Evolutionary conservation across 139 green algal species (phyloP).

Genomic region (Chlorella vulgaris): DNA sequence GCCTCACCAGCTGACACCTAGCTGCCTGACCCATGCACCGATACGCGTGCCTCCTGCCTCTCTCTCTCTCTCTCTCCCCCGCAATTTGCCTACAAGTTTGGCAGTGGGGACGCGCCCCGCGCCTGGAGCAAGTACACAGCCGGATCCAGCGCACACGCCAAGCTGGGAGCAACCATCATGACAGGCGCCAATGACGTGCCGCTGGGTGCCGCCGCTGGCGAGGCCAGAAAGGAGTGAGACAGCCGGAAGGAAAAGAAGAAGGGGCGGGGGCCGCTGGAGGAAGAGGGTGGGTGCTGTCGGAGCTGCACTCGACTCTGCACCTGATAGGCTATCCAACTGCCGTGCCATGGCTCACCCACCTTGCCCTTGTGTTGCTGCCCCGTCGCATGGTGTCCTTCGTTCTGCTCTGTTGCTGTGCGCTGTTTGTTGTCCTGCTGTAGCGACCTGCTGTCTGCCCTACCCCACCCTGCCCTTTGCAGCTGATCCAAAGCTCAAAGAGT

Average conservation of each 20-base stretch:
- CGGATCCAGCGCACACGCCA: slow-evolving; percentile 52
- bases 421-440: no score
- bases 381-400: no score
- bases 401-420: no score
- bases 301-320: no score
- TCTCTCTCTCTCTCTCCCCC: no score
- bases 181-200: slow-evolving; percentile 34
- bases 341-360: no score
- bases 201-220: no score
- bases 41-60: no score
- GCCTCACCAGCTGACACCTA: no score
- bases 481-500: slow-evolving; percentile 90
- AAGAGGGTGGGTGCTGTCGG: neutral
- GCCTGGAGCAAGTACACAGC: slow-evolving; percentile 92
- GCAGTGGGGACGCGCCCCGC: slow-evolving; percentile 54
- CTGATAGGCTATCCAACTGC: no score
- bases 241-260: slow-evolving; percentile 38
- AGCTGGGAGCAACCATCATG: slow-evolving; percentile 21
- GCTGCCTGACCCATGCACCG: no score
- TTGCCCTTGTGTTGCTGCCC: neutral
- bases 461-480: slow-evolving; percentile 36
- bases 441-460: no score
- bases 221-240: neutral
- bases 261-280: slow-evolving; percentile 2
- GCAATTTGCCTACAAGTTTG: slow-evolving; percentile 77